phyloP scores from a whole-genome alignment of 495 filamentous ascomycete species.

The Sphaerosporella brunnea region DNA sequence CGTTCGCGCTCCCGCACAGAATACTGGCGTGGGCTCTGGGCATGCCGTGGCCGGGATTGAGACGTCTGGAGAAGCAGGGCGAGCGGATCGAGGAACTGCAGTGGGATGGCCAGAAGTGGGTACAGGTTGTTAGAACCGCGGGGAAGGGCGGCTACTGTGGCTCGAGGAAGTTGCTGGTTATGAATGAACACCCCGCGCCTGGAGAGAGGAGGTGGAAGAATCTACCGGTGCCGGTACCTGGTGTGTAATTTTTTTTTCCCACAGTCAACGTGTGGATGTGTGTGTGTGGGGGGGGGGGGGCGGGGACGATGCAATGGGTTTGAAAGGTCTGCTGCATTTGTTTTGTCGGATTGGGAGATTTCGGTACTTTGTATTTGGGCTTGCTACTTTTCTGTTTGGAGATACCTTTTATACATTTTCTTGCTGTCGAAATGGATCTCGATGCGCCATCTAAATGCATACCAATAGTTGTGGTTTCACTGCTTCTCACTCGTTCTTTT shows the following conservation, averaged over 20 bases:
- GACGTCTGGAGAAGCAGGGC: constrained; percentile 41
- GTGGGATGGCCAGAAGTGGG: constrained; percentile 41
- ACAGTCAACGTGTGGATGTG: background rate
- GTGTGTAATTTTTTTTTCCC: too few species aligned
- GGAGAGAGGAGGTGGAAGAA: constrained; percentile 40
- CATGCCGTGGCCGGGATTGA: constrained; percentile 41
- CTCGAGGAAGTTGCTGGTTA: constrained; percentile 37
- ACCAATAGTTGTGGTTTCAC: too few species aligned
- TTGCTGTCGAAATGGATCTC: too few species aligned
- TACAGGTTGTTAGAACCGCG: constrained; percentile 34
- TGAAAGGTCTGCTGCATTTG: constrained; percentile 17
- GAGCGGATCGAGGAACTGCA: constrained; percentile 37
- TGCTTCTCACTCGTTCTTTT: too few species aligned
- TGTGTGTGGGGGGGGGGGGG: constrained; percentile 31
- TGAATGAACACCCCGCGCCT: constrained; percentile 34
- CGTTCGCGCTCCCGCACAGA: constrained; percentile 38
- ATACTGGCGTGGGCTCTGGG: constrained; percentile 36
- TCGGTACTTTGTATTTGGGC: too few species aligned
- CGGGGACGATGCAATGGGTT: constrained; percentile 25
- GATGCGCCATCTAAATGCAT: too few species aligned
- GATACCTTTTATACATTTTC: too few species aligned
- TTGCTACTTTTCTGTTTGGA: too few species aligned
- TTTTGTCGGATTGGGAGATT: too few species aligned
- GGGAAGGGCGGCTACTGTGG: constrained; percentile 43
- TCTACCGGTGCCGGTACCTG: constrained; percentile 23